phyloP scores from a whole-genome alignment of 257 asterid genomes.

The Fraxinus excelsior region DNA sequence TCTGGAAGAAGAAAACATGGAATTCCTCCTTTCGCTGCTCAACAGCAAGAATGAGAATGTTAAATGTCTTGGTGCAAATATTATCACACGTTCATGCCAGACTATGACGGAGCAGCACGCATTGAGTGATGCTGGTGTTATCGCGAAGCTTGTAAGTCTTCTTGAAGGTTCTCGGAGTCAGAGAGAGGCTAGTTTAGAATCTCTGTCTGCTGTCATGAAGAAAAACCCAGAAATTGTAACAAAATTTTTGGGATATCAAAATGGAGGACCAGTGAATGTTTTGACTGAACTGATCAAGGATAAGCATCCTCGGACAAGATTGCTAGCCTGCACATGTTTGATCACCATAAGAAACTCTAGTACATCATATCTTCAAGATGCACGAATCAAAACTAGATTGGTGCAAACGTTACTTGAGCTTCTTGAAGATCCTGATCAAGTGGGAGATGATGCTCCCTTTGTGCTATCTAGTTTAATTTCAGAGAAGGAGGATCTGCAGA shows the following conservation, averaged over 20 bases:
- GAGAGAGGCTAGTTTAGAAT: constrained; percentile 87
- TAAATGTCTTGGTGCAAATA: constrained; percentile 84
- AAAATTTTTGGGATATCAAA: constrained; percentile 65
- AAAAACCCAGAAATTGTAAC: constrained; percentile 69
- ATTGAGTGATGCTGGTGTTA: constrained; percentile 71
- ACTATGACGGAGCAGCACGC: constrained; percentile 67
- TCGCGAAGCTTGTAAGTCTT: constrained; percentile 66
- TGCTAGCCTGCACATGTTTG: constrained; percentile 83
- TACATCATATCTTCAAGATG: constrained; percentile 61
- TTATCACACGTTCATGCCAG: constrained; percentile 79
- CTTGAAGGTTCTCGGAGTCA: constrained; percentile 77
- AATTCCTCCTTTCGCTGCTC: constrained; percentile 67
- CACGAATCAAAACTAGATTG: constrained; percentile 56
- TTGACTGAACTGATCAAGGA: constrained; percentile 73
- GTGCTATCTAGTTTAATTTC: constrained; percentile 68
- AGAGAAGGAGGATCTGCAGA: constrained; percentile 84
- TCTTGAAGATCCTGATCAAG: constrained; percentile 87
- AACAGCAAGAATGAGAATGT: constrained; percentile 79
- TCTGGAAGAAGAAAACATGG: constrained; percentile 64
- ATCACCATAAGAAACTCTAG: constrained; percentile 63
- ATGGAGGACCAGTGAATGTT: constrained; percentile 61
- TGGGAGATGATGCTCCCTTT: constrained; percentile 92
- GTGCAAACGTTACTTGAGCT: constrained; percentile 70
- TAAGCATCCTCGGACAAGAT: constrained; percentile 76
- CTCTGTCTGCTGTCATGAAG: constrained; percentile 70